A percentile compares a stretch with the other conserved stretches of the same genome.
Conservation (phyloP, 2,329 filamentous ascomycete genomes). For the Sordariomycetes sp. region DNA sequence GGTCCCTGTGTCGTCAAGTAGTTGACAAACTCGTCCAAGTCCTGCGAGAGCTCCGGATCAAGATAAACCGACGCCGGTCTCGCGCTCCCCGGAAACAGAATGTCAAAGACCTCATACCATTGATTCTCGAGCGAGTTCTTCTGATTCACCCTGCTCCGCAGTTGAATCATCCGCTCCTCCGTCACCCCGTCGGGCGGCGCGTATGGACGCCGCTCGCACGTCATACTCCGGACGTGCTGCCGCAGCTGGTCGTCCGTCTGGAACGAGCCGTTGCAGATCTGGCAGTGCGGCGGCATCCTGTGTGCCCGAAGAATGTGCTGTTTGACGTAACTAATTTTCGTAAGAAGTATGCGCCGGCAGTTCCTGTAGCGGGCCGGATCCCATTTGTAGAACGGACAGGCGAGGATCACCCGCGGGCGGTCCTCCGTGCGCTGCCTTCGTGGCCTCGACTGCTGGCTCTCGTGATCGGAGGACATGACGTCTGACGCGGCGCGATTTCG, state of each 20-base stretch:
- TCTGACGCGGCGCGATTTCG: background rate
- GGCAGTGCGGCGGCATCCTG: conserved; percentile 10
- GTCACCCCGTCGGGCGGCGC: conserved; percentile 9
- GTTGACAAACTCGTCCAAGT: conserved; percentile 8
- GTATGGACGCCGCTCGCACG: conserved; percentile 6
- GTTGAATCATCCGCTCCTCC: conserved; percentile 8
- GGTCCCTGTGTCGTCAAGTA: conserved; percentile 5
- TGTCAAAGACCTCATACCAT: conserved; percentile 11
- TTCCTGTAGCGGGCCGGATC: conserved; percentile 9
- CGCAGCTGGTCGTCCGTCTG: conserved; percentile 7
- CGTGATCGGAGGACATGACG: conserved; percentile 4
- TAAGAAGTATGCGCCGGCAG: conserved; percentile 11
- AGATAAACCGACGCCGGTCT: conserved; percentile 10
- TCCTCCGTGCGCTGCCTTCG: conserved; percentile 5
- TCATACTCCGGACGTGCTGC: conserved; percentile 7
- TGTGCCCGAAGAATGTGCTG: conserved; percentile 12
- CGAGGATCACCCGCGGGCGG: conserved; percentile 6
- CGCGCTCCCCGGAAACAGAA: conserved; percentile 9
- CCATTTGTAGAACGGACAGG: conserved; percentile 11
- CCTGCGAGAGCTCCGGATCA: conserved; percentile 9
- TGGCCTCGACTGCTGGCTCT: conserved; percentile 1
- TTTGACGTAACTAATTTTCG: conserved; percentile 14
- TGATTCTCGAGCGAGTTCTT: conserved; percentile 10
- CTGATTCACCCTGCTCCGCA: conserved; percentile 9
- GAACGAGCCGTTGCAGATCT: conserved; percentile 10